Evolutionary conservation across 2,329 filamentous ascomycete species (phyloP), one percentile per base, ranked within the genome.

Genomic region (Fonsecaea nubica): DNA sequence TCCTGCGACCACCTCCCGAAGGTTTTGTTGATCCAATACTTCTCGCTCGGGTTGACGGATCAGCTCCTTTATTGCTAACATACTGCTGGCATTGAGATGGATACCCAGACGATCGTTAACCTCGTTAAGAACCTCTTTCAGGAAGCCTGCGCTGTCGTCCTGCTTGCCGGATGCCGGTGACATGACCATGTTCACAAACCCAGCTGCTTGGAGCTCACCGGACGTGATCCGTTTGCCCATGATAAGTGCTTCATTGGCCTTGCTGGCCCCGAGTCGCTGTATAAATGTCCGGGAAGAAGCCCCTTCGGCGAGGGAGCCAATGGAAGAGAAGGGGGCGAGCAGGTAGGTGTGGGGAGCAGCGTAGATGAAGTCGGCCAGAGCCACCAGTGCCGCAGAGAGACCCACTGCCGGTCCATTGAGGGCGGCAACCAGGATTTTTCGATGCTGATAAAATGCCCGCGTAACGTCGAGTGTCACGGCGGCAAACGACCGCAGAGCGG

Each of bases 331-430:
- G 3, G 94, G 95, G 0, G 93, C 96, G 30, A 98, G 87, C 25
- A 98, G 83, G 80, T 92, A 98, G 36, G 93, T 82, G 72, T 90
- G 85, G 0, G 93, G 93, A 0, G 90, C 85, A 76, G 87, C 89
- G 83, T 98, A 98, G 77, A 98, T 87, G 82, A 98, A 97, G 82
- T 98, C 94, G 21, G 91, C 91, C 77, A 92, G 90, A 32, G 89
- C 89, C 63, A 92, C 83, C 0, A 98, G 80, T 0, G 93, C 93
- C 0, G 94, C 94, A 1, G 90, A 91, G 30, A 97, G 88, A 3
- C 94, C 94, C 60, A 98, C 85, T 10, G 89, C 93, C 6, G 94
- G 95, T 2, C 94, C 95, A 80, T 98, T 98, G 72, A 98, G 89
- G 0, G 92, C 95, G 0, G 90, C 89, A 66, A 98, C 87, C 21